Conservation (phyloP, 768 basidiomycete genomes). For the Rubroboletus satanas region DNA sequence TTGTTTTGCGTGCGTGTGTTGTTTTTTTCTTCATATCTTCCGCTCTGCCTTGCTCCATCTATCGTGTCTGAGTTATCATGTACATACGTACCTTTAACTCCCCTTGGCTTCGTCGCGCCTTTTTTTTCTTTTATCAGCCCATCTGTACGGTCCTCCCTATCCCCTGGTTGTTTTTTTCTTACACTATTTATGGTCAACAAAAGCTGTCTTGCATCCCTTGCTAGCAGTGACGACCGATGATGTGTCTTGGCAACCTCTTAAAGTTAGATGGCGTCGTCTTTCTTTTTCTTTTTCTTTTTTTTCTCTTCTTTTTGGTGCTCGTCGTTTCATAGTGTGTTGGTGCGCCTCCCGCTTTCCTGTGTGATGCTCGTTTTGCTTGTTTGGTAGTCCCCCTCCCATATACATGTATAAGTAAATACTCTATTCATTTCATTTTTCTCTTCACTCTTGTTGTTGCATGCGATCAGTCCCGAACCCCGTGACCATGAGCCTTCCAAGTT, state of each 20-base stretch:
- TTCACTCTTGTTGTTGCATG: no score
- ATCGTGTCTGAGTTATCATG: constrained; percentile 11
- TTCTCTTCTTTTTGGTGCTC: no score
- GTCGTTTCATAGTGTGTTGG: background rate
- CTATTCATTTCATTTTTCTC: background rate
- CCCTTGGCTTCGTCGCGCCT: constrained; percentile 2
- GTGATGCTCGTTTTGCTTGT: background rate
- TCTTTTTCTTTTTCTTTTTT: no score
- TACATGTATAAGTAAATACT: constrained; percentile 2
- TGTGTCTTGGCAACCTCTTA: background rate
- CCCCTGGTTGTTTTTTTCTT: background rate
- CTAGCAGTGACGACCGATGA: background rate
- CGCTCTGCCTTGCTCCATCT: constrained; percentile 10
- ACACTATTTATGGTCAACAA: constrained; percentile 28
- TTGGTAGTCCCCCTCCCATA: no score
- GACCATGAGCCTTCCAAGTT: no score
- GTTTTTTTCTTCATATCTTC: constrained; percentile 1
- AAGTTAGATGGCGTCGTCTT: background rate
- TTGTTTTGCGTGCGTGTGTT: background rate
- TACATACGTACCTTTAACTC: constrained; percentile 13
- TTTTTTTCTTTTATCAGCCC: constrained; percentile 2
- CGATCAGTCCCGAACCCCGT: no score
- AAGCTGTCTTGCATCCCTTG: constrained; percentile 18
- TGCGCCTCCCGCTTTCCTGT: background rate
- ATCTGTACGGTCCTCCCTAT: constrained; percentile 2